These are phyloP conservation scores for Gnaphalium uliginosum DNA, from an alignment of 129 eudicot species.

Conservation along the genomic window DNA sequence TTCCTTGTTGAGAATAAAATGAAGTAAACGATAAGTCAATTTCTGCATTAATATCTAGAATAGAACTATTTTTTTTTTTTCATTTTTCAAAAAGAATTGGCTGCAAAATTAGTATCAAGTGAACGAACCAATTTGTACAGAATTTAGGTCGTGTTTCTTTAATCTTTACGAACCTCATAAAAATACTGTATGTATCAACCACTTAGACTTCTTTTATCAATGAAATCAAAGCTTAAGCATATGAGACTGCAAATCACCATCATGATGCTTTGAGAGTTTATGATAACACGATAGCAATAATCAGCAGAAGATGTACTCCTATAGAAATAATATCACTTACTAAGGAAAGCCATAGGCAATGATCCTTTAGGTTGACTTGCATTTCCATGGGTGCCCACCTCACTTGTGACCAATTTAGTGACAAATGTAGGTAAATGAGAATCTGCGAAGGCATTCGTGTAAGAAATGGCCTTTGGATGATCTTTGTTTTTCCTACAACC, in stretches of 20 bases:
- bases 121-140: neutral
- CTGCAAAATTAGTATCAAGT: neutral
- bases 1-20: neutral
- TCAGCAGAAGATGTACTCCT: neutral
- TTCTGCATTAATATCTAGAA: neutral
- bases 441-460: conserved; percentile 56
- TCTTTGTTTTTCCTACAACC: conserved; percentile 53
- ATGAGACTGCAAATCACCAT: neutral
- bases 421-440: conserved; percentile 56
- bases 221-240: neutral
- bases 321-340: conserved; percentile 44
- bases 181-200: neutral
- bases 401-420: conserved; percentile 45
- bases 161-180: neutral
- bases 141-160: neutral
- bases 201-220: neutral
- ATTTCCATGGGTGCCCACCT: conserved; percentile 46
- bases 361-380: conserved; percentile 54
- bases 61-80: neutral
- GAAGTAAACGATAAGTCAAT: neutral
- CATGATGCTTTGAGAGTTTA: neutral
- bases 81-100: neutral
- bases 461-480: conserved; percentile 53
- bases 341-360: conserved; percentile 61
- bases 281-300: neutral